phyloP scores from a whole-genome alignment of 257 asterid genomes.

The Echium plantagineum region DNA sequence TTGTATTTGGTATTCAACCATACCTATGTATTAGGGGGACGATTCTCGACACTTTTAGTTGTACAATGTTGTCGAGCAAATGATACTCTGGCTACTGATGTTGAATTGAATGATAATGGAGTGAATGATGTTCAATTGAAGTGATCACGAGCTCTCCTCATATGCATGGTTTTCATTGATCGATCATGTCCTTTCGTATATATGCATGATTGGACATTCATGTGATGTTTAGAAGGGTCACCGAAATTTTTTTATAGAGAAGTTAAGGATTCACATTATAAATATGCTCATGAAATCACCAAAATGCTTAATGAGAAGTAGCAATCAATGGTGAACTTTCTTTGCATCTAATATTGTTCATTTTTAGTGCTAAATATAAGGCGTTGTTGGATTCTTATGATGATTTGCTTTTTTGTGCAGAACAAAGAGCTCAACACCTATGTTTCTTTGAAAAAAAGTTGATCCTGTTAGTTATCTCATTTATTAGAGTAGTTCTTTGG shows the following conservation, averaged over 20 bases:
- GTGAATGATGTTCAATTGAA: too few relatives aligned
- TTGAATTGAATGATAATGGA: too few relatives aligned
- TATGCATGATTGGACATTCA: neutral
- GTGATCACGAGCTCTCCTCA: too few relatives aligned
- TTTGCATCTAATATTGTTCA: neutral
- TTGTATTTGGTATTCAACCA: neutral
- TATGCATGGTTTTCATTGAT: too few relatives aligned
- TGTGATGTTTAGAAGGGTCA: conserved; percentile 37
- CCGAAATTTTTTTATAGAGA: conserved; percentile 63
- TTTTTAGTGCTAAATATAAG: neutral
- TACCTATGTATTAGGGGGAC: too few relatives aligned
- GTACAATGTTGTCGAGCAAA: too few relatives aligned
- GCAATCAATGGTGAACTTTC: conserved; percentile 55
- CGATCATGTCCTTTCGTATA: too few relatives aligned
- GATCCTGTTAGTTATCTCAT: conserved; percentile 16
- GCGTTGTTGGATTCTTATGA: conserved; percentile 10
- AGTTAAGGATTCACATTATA: conserved; percentile 44
- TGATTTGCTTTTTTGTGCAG: conserved; percentile 38
- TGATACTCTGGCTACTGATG: too few relatives aligned
- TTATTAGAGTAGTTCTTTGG: conserved; percentile 3
- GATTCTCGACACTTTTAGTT: too few relatives aligned
- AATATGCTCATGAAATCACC: conserved; percentile 44
- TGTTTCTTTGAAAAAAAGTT: conserved; percentile 72
- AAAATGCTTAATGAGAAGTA: conserved; percentile 63
- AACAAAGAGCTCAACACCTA: conserved; percentile 73